These are phyloP conservation scores for Phytophthora chlamydospora DNA, from an alignment of 352 stramenopile genomes.

Conservation along the genomic window DNA sequence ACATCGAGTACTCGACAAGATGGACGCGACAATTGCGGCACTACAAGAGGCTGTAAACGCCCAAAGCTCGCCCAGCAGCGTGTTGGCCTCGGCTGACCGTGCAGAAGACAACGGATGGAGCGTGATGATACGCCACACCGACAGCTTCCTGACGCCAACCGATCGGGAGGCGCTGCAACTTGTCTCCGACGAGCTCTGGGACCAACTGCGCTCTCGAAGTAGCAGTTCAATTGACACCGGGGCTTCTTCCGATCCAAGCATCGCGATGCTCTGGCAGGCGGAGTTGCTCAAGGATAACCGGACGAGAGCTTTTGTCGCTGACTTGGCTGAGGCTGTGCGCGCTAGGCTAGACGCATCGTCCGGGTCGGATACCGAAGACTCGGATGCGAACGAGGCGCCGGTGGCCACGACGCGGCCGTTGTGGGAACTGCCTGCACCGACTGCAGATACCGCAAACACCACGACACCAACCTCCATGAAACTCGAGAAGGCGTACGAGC, in stretches of 20 bases:
- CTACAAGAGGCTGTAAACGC: slow-evolving; percentile 41
- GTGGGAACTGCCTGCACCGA: slow-evolving; percentile 20
- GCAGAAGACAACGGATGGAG: slow-evolving; percentile 25
- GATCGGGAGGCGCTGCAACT: slow-evolving; percentile 49
- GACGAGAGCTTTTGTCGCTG: slow-evolving; percentile 51
- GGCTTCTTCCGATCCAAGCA: slow-evolving; percentile 18
- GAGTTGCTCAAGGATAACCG: slow-evolving; percentile 57
- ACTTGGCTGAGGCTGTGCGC: slow-evolving; percentile 62
- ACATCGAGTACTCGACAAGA: slow-evolving; percentile 58
- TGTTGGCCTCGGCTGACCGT: neutral
- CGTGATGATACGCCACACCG: slow-evolving; percentile 31
- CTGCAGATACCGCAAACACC: neutral
- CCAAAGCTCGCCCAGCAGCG: slow-evolving; percentile 6
- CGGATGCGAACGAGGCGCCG: slow-evolving; percentile 33
- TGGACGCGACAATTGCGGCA: slow-evolving; percentile 60
- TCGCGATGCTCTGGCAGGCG: slow-evolving; percentile 46
- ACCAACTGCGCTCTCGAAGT: slow-evolving; percentile 26
- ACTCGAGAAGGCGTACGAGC: slow-evolving; percentile 48
- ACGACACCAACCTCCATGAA: slow-evolving; percentile 20
- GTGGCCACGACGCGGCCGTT: slow-evolving; percentile 20
- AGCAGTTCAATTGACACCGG: slow-evolving; percentile 9
- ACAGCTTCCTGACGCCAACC: slow-evolving; percentile 52
- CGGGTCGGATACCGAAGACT: slow-evolving; percentile 55
- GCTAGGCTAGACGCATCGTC: slow-evolving; percentile 45
- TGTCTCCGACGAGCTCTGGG: slow-evolving; percentile 41